Percentiles rank a stretch among this genome's conserved stretches.
Conservation (phyloP, 164 flowering plant species). For the Berberis thunbergii region DNA sequence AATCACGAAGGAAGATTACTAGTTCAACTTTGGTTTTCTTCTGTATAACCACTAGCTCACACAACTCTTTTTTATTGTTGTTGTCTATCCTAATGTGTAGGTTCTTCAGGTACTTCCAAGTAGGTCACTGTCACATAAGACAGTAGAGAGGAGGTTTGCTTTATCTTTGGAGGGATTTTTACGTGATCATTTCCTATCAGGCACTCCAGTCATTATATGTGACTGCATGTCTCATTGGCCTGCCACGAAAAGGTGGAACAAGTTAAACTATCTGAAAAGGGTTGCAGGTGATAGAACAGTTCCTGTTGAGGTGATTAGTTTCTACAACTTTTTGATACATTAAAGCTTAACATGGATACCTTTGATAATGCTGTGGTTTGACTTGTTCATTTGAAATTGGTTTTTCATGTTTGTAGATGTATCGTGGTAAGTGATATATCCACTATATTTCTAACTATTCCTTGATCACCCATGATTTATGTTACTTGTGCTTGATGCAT, state of each 20-base stretch:
- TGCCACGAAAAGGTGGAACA: constrained; percentile 75
- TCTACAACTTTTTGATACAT: background rate
- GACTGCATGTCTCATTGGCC: constrained; percentile 92
- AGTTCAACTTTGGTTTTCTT: background rate
- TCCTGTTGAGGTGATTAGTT: constrained; percentile 85
- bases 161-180: constrained; percentile 83
- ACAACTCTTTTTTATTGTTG: no score
- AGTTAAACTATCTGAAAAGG: constrained; percentile 58
- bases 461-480: background rate
- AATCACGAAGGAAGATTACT: background rate
- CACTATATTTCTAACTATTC: background rate
- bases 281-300: constrained; percentile 91
- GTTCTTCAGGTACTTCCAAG: constrained; percentile 43
- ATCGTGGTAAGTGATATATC: background rate
- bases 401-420: background rate
- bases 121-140: constrained; percentile 57
- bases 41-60: background rate
- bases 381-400: no score
- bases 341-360: background rate
- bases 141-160: constrained; percentile 45
- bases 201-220: constrained; percentile 70
- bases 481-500: background rate
- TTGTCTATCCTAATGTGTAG: constrained; percentile 19
- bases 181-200: constrained; percentile 55
- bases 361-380: no score